phyloP scores from a whole-genome alignment of 306 rosid genomes.

The Prunus padus region DNA sequence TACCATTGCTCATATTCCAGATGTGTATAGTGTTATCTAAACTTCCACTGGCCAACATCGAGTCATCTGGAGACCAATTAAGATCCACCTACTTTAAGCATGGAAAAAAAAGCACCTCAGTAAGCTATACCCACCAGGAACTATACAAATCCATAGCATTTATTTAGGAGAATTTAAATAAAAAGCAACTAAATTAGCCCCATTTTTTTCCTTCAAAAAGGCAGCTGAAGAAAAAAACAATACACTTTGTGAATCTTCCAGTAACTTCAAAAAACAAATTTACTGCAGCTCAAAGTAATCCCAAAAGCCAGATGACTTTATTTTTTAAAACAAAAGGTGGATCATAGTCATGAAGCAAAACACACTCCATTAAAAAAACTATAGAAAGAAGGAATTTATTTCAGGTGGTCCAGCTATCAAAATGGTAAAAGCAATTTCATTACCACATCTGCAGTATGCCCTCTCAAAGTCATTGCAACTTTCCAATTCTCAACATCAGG shows the following conservation, averaged over 20 bases:
- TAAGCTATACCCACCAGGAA: constrained; percentile 43
- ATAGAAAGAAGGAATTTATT: neutral
- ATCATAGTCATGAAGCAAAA: neutral
- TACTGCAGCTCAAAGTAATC: constrained; percentile 1
- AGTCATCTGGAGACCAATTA: constrained; percentile 99
- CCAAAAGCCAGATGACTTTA: constrained; percentile 13
- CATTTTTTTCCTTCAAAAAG: neutral
- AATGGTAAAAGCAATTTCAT: constrained; percentile 47
- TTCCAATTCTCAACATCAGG: constrained; percentile 99
- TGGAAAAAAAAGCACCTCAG: constrained; percentile 50
- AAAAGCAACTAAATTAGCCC: neutral
- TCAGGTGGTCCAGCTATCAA: neutral
- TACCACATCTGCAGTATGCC: constrained; percentile 99
- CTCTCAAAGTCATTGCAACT: constrained; percentile 90
- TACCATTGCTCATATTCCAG: constrained; percentile 94
- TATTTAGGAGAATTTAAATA: constrained; percentile 1
- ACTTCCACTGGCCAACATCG: constrained; percentile 91
- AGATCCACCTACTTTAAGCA: constrained; percentile 99
- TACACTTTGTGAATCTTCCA: neutral
- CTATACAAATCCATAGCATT: constrained; percentile 3
- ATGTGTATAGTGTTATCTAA: constrained; percentile 92
- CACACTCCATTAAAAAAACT: neutral
- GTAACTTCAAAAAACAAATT: neutral
- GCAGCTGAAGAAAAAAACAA: neutral
- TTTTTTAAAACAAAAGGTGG: neutral